Conservation (phyloP, 441 rosid genomes). For the Populus hybrid region DNA sequence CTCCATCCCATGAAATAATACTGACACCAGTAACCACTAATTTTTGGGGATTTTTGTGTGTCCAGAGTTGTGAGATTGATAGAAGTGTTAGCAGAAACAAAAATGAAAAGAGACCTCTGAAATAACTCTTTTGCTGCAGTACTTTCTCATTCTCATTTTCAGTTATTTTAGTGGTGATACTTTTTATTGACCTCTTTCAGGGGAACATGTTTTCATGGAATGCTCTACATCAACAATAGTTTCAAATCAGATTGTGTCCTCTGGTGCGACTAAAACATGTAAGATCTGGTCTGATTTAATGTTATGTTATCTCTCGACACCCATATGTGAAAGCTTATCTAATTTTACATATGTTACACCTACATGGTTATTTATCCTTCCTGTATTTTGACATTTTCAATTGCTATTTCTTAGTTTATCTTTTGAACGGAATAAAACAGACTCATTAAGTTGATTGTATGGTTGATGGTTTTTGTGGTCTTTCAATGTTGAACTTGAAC, state of each 20-base stretch:
- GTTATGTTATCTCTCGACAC: constrained; percentile 6
- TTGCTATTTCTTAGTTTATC: neutral
- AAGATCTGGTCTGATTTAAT: constrained; percentile 22
- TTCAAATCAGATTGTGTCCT: constrained; percentile 73
- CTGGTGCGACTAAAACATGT: constrained; percentile 73
- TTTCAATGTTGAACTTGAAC: neutral
- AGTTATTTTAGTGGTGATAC: neutral
- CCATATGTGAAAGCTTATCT: neutral
- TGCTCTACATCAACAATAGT: constrained; percentile 53
- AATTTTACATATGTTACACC: neutral
- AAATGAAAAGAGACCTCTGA: neutral
- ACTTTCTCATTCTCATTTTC: neutral
- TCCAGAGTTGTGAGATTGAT: neutral
- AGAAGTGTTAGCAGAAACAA: neutral
- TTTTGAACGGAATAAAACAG: neutral
- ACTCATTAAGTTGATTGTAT: neutral
- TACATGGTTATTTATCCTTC: neutral
- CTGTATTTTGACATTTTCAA: neutral
- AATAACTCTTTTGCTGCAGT: neutral
- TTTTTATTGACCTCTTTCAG: constrained; percentile 38
- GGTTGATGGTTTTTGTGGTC: neutral
- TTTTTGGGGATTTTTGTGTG: neutral
- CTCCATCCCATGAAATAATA: neutral
- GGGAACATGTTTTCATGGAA: constrained; percentile 76
- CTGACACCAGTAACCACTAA: neutral